phyloP scores from a whole-genome alignment of 306 rosid genomes.

The Lotus japonicus region DNA sequence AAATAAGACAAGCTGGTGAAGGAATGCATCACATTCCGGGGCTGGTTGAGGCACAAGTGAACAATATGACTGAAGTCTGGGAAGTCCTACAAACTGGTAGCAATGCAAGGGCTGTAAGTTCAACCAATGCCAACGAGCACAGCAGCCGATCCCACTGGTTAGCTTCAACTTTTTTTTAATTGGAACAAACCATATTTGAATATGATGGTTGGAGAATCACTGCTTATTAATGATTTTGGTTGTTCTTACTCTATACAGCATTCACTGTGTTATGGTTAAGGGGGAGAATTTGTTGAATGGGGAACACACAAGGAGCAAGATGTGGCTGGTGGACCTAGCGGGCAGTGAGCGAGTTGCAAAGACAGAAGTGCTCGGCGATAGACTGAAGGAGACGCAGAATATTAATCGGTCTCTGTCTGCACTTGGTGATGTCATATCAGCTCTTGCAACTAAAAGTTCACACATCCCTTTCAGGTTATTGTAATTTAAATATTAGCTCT shows the following conservation, averaged over 20 bases:
- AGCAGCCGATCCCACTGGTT: conserved; percentile 97
- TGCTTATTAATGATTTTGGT: conserved; percentile 12
- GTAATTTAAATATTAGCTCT: not conserved
- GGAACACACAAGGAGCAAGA: conserved; percentile 86
- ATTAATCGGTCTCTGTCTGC: conserved; percentile 94
- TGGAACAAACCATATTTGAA: not conserved
- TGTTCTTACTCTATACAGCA: conserved; percentile 44
- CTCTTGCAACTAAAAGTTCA: conserved; percentile 85
- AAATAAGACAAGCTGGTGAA: conserved; percentile 79
- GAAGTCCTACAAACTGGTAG: conserved; percentile 96
- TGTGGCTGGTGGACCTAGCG: conserved; percentile 96
- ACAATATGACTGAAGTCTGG: conserved; percentile 87
- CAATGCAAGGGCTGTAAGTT: conserved; percentile 88
- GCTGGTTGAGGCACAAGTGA: conserved; percentile 80
- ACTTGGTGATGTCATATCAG: conserved; percentile 95
- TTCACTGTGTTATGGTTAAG: conserved; percentile 96
- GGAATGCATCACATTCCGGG: conserved; percentile 94
- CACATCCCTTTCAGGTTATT: conserved; percentile 88
- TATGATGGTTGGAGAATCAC: not conserved
- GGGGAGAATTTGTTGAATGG: conserved; percentile 89
- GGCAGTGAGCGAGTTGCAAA: conserved; percentile 95
- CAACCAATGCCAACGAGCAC: conserved; percentile 89
- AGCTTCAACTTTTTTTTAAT: not conserved
- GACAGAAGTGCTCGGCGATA: conserved; percentile 94
- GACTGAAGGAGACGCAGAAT: conserved; percentile 93